A percentile compares a stretch with the other conserved stretches of the same genome.
Evolutionary conservation across 148 eudicot species (phyloP).

Genomic region (Fagopyrum esculentum): DNA sequence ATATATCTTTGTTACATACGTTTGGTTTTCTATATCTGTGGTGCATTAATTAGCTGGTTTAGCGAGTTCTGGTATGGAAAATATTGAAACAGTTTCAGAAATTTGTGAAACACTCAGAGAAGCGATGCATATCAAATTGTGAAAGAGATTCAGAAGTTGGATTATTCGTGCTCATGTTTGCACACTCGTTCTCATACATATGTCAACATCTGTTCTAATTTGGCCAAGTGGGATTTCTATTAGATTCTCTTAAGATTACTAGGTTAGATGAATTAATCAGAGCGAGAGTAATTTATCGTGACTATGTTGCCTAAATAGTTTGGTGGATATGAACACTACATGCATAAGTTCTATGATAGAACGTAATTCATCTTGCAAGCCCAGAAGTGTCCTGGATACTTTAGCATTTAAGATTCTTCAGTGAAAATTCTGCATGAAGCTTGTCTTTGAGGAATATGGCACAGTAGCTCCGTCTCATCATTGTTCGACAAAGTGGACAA

Average conservation of each 20-base stretch:
- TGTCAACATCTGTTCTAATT: not conserved
- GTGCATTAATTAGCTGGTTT: not conserved
- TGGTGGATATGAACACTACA: not conserved
- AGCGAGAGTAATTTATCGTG: not conserved
- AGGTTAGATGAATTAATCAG: not conserved
- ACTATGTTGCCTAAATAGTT: not conserved
- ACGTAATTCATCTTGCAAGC: not conserved
- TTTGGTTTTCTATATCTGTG: not conserved
- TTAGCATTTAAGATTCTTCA: not conserved
- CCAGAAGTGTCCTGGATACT: not conserved
- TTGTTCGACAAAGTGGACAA: not conserved
- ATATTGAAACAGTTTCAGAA: not conserved
- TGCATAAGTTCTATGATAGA: not conserved
- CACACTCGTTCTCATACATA: not conserved
- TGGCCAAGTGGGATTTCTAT: not conserved
- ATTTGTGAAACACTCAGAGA: not conserved
- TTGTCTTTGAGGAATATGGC: not conserved
- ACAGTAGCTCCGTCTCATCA: not conserved
- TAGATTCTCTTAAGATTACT: not conserved
- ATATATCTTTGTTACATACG: not conserved
- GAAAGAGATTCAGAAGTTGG: not conserved
- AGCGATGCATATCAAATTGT: not conserved
- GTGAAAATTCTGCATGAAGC: not conserved
- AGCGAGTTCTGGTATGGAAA: not conserved
- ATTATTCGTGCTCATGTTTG: not conserved